A percentile compares a stretch with the other conserved stretches of the same genome.
Evolutionary conservation across 306 rosid species (phyloP).

Genomic region (Ormosia emarginata): DNA sequence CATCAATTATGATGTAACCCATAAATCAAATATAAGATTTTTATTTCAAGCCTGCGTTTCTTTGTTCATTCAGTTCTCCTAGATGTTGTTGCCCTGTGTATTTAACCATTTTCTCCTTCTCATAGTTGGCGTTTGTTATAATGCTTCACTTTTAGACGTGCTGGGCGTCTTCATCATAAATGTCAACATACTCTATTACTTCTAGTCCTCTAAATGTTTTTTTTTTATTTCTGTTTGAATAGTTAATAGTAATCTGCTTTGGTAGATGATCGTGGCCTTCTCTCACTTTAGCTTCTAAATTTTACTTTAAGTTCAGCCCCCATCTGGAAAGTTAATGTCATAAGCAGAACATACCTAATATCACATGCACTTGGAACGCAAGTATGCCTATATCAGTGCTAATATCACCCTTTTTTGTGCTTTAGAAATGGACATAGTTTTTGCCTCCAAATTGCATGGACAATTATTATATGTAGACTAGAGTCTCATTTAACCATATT

Average conservation of each 20-base stretch:
- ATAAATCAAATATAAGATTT: background rate
- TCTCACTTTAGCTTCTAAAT: background rate
- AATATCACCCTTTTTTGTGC: background rate
- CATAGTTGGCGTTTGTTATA: no score
- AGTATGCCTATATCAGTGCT: background rate
- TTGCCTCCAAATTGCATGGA: background rate
- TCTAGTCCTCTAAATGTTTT: no score
- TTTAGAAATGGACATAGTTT: background rate
- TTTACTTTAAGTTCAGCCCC: background rate
- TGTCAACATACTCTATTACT: background rate
- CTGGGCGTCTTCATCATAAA: no score
- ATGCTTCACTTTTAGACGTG: background rate
- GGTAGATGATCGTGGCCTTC: background rate
- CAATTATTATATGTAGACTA: background rate
- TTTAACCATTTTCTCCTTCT: no score
- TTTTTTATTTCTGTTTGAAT: background rate
- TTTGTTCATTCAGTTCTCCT: no score
- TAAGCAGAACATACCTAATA: background rate
- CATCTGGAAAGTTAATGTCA: background rate
- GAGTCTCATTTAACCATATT: background rate
- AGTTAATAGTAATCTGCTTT: background rate
- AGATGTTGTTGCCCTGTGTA: no score
- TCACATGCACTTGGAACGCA: background rate
- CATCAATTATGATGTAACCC: background rate
- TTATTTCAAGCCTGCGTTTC: no score